Percentiles rank a stretch among this genome's conserved stretches.
Conservation (phyloP, 148 eudicot species). For the Euryodendron excelsum region DNA sequence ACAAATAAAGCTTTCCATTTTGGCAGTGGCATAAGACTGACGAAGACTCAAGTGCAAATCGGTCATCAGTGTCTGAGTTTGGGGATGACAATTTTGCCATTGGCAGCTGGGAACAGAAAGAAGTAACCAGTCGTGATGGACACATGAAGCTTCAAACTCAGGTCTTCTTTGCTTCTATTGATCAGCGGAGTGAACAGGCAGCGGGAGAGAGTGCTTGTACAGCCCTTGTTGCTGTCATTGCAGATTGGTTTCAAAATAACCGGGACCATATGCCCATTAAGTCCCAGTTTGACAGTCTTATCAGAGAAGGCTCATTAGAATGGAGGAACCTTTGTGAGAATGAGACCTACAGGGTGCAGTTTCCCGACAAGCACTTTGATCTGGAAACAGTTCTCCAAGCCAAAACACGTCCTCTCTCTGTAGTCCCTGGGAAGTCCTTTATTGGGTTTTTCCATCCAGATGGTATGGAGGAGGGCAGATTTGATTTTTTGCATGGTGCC, state of each 20-base stretch:
- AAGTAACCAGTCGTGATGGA: conserved; percentile 83
- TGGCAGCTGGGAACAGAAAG: conserved; percentile 88
- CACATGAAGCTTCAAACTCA: conserved; percentile 73
- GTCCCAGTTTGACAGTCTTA: conserved; percentile 79
- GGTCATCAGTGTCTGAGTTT: conserved; percentile 67
- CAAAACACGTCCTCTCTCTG: conserved; percentile 66
- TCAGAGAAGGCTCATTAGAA: conserved; percentile 82
- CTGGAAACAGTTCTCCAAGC: conserved; percentile 83
- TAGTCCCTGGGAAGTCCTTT: conserved; percentile 70
- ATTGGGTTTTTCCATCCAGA: conserved; percentile 86
- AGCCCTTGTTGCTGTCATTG: conserved; percentile 90
- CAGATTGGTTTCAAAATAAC: conserved; percentile 84
- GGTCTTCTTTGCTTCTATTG: conserved; percentile 90
- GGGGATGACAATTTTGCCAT: conserved; percentile 93
- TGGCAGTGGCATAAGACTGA: conserved; percentile 62
- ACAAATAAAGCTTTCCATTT: background rate
- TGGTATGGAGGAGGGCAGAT: conserved; percentile 63
- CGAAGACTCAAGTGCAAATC: conserved; percentile 57
- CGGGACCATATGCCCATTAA: conserved; percentile 67
- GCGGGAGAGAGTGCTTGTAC: conserved; percentile 99
- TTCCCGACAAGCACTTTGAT: conserved; percentile 96
- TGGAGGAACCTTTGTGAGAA: conserved; percentile 89
- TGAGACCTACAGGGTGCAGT: conserved; percentile 52
- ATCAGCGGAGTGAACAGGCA: conserved; percentile 88
- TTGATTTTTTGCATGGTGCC: conserved; percentile 81